Percentiles rank a stretch among this genome's conserved stretches.
Conservation (phyloP, 768 basidiomycete genomes). For the Leccinum rimulosum region DNA sequence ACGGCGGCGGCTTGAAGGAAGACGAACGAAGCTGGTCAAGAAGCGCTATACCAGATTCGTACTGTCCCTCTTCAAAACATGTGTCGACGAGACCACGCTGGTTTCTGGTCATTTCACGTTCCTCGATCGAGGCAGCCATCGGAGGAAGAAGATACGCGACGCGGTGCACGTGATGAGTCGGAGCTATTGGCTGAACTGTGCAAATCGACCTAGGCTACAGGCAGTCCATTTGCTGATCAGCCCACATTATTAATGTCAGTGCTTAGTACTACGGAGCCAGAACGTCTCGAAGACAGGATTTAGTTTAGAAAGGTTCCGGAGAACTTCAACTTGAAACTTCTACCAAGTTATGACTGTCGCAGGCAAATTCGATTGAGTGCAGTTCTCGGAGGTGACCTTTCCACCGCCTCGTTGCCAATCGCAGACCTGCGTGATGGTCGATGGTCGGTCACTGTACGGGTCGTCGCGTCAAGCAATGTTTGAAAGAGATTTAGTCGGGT, state of each 20-base stretch:
- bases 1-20: conserved; percentile 59
- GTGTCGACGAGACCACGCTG: conserved; percentile 63
- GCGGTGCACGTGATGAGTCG: conserved; percentile 24
- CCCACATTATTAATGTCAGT: background rate
- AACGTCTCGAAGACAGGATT: background rate
- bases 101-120: conserved; percentile 45
- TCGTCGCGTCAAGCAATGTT: background rate
- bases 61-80: conserved; percentile 76
- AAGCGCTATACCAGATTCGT: conserved; percentile 61
- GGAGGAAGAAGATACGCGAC: conserved; percentile 3
- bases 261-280: background rate
- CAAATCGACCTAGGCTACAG: background rate
- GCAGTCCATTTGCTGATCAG: background rate
- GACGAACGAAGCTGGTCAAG: conserved; percentile 61
- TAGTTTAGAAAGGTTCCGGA: background rate
- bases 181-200: background rate
- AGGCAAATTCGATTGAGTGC: background rate
- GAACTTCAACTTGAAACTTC: background rate
- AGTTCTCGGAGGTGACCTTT: background rate
- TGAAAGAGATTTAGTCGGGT: too few relatives aligned
- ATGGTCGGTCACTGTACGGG: background rate
- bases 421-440: conserved; percentile 9
- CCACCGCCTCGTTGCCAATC: conserved; percentile 19
- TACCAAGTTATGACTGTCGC: background rate
- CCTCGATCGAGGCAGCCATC: conserved; percentile 22